Evolutionary conservation across 169 alveolate species (phyloP), one percentile per base, ranked within the genome.

Genomic region (Cryptosporidium viatorum): DNA sequence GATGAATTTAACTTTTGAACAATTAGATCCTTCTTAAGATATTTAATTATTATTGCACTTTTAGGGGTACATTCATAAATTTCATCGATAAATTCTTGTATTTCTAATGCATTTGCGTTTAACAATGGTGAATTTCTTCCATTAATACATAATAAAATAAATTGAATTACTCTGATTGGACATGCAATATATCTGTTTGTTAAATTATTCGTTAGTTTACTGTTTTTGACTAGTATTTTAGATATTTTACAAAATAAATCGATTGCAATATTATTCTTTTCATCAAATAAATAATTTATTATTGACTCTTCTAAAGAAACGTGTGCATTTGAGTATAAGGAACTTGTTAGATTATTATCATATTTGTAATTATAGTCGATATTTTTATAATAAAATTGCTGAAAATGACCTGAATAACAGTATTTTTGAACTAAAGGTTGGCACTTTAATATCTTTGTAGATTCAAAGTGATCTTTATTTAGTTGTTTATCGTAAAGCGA

Each of bases 61-160:
- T 59, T 80, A 10, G 89, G 89, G 14, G 70, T 60, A 41, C 74
- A 80, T 65, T 80, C 74, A 65, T 80, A 80, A 29, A 80, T 41
- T 39, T 62, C 75, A 33, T 80, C 89, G 12, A 80, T 33, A 33
- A 43, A 80, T 5, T 80, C 80, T 7, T 80, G 89, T n/a, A 80
- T 41, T 33, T 59, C 73, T 21, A 80, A 18, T 39, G 89, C 89
- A 9, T 60, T 65, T 62, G 29, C 21, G 52, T 80, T 43, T 41
- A 62, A 80, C 31, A 80, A 12, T 26, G 89, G 89, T 9, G 89
- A 80, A 8, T 39, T 1, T 14, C 26, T 80, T 1, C 89, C 75
- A 43, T 80, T 23, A 41, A 80, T 80, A 41, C 69, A 80, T 43
- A 59, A 80, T 10, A 80, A 35, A 39, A 80, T 45, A 41, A 80